Base-by-base conservation (phyloP, 164 flowering plant species). In the Chloranthus sessilifolius region DNA sequence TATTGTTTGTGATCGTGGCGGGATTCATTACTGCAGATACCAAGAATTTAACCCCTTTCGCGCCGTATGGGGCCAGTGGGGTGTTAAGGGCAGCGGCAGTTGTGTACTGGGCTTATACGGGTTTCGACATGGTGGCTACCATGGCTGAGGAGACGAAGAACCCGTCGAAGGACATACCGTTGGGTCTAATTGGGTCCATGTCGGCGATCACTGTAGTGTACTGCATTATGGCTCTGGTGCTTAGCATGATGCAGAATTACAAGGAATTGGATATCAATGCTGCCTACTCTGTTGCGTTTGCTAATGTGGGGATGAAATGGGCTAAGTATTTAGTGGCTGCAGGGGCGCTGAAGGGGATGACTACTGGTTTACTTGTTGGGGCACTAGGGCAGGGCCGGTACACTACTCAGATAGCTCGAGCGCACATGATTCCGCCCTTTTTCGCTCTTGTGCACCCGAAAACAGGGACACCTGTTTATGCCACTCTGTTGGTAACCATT, bases 401-500 rank as follows among this genome's bases (percentile, higher is more conserved):
- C 62, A 75, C 78, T 3, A 84, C 96, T 44, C 96, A 87, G 43
- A 84, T 87, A 52, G 96, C 90, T 3, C 65, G 96, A 43, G 60
- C 92, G 0, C 96, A 87, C 60, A 76, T 87, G 92, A 82, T 87
- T 23, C 96, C 96, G 3, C 96, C 96, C 7, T 74, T 64, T 65
- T 82, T 87, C 59, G 96, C 89, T 17, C 63, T 67, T 8, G 77
- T 87, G 26, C 96, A 87, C 43, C 96, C 96, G 0, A 82, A 66
- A 55, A 78, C 85, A 3, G 76, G 79, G 41, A 84, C 96, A 8
- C 96, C 96, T 12, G 64, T 83, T 4, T 28, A 87, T 56, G 96
- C 89, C 3, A 77, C 88, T 7, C 57, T 84, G 4, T 31, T 80
- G 42, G 63, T 71, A 0, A 68, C 92, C 22, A 54, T 65, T 3